Evolutionary conservation across 192 early-diverging fungal species (phyloP), one percentile per base, ranked within the genome.

Genomic region (Mortierella alpina): DNA sequence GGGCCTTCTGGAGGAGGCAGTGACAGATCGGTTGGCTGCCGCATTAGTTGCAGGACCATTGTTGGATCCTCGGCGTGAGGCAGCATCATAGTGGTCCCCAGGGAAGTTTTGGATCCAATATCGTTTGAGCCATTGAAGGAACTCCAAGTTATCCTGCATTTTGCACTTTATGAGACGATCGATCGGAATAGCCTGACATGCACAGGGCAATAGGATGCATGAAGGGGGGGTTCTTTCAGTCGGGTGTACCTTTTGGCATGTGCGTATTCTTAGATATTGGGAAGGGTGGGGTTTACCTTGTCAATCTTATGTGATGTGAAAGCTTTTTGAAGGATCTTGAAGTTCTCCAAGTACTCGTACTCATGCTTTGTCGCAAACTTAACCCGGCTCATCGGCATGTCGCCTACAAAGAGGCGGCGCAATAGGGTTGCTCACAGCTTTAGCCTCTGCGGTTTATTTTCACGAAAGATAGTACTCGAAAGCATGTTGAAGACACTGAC

Each of bases 71-170:
- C 95, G 89, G n/a, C 97, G 87, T 40, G 84, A 90, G 12, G 88
- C 75, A 17, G 96, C 93, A 78, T 98, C 95, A 81, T 97, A 99
- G 14, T 75, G 79, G 14, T 90, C 90, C 31, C 95, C 93, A 15
- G 95, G 91, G 72, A 85, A 95, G 72, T 93, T 91, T 23, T 86
- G 79, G 75, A 97, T 95, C 97, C 96, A 97, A 83, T 88, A 96
- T 68, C 86, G 88, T 71, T 95, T 98, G 54, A 96, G 66, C 95
- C 96, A 99, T 68, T 99, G 98, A 80, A 97, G 73, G 72, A 99
- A 97, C 89, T 98, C 97, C 64, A 99, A 89, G 83, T 99, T 99
- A 86, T 99, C 98, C 88, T 98, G 97, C 79, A 99, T 96, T 63
- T 93, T 95, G 85, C 96, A 96, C 82, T 97, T 99, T 79, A 95